Evolutionary conservation across 2,329 filamentous ascomycete species (phyloP).

Genomic region (Macrophomina tecta): DNA sequence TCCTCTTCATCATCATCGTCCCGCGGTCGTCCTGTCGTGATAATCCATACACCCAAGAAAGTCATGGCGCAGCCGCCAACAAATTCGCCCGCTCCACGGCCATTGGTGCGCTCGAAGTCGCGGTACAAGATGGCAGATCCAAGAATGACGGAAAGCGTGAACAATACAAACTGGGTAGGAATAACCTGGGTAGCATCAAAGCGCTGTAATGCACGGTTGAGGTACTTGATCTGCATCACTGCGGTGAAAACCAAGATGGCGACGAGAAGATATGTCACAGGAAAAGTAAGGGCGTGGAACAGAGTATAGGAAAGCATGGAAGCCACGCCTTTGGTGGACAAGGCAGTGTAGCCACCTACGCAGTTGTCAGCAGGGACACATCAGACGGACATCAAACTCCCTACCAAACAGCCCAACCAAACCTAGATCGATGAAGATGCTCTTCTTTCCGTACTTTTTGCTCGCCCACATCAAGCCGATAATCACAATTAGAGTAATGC

Average conservation of each 20-base stretch:
- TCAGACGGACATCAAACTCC: background rate
- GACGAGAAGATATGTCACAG: conserved; percentile 87
- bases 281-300: conserved; percentile 86
- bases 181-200: conserved; percentile 99
- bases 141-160: conserved; percentile 93
- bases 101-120: conserved; percentile 85
- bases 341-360: conserved; percentile 88
- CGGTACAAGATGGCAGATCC: conserved; percentile 92
- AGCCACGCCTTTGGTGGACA: conserved; percentile 95
- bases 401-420: conserved; percentile 91
- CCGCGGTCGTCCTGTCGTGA: conserved; percentile 79
- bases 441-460: conserved; percentile 80
- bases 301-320: conserved; percentile 92
- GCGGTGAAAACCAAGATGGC: conserved; percentile 81
- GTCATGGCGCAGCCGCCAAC: conserved; percentile 88
- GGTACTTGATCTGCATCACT: conserved; percentile 95
- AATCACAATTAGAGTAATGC: conserved; percentile 76
- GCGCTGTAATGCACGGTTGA: conserved; percentile 86
- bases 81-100: conserved; percentile 79
- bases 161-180: conserved; percentile 95
- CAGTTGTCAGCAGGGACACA: conserved; percentile 32
- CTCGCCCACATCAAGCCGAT: conserved; percentile 80
- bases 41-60: conserved; percentile 96
- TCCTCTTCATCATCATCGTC: conserved; percentile 62
- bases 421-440: conserved; percentile 89